Conservation (phyloP, 768 basidiomycete genomes). For the Boletus sp. region DNA sequence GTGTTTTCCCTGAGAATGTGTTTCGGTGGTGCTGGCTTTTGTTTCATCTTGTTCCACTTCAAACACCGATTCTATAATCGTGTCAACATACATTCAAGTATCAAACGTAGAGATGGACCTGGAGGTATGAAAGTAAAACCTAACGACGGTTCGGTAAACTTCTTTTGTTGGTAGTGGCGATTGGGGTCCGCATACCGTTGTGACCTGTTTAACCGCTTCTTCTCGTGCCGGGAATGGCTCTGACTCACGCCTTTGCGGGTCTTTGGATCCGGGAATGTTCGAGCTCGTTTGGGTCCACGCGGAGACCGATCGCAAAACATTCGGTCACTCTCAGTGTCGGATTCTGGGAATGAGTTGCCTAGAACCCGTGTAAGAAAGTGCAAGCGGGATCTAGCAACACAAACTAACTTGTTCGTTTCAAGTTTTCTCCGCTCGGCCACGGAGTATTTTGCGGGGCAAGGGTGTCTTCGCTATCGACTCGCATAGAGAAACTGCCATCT, state of each 20-base stretch:
- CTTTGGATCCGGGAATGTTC: constrained; percentile 44
- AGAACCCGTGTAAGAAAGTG: constrained; percentile 1
- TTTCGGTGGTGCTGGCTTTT: background rate
- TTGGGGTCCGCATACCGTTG: constrained; percentile 38
- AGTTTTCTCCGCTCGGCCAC: constrained; percentile 25
- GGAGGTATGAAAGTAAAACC: constrained; percentile 12
- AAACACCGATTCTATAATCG: constrained; percentile 3
- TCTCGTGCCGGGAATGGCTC: constrained; percentile 39
- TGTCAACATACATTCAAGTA: constrained; percentile 3
- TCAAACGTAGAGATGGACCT: constrained; percentile 14
- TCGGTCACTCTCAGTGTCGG: constrained; percentile 26
- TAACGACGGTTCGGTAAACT: constrained; percentile 41
- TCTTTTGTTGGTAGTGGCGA: constrained; percentile 36
- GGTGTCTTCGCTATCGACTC: constrained; percentile 22
- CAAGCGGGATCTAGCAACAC: background rate
- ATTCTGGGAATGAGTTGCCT: constrained; percentile 24
- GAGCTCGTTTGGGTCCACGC: constrained; percentile 42
- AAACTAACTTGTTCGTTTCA: constrained; percentile 51
- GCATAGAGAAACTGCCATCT: constrained; percentile 33
- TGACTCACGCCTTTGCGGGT: constrained; percentile 38
- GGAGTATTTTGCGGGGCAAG: constrained; percentile 14
- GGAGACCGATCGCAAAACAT: constrained; percentile 32
- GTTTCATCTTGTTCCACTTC: constrained; percentile 15
- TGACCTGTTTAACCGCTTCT: constrained; percentile 37
- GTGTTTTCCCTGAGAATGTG: constrained; percentile 2